Base-by-base conservation (phyloP, 176 grass and related monocot genomes). In the Rhynchospora tenuis region DNA sequence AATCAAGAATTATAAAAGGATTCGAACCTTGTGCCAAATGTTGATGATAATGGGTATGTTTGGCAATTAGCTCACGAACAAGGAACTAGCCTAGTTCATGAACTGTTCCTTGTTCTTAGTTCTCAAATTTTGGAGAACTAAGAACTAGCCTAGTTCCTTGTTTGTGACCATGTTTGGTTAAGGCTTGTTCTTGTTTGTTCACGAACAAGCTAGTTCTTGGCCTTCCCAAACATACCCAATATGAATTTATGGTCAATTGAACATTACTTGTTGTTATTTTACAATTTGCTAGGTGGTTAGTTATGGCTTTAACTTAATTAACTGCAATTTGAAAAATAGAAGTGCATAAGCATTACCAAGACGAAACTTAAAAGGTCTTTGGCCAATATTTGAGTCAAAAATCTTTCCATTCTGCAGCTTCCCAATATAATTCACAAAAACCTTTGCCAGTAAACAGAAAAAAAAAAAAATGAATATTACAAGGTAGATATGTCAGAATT, bases 371-470 rank as follows among this genome's bases (percentile, higher is more conserved):
- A 96, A 95, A 2, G 88, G 88, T 64, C 61, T 93, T 85, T 83
- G 28, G 58, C 91, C 82, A 79, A 84, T 85, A 50, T 89, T 99
- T 12, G 93, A 99, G 84, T 99, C 88, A 64, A 99, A 99, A 81
- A 92, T 89, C 8, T 54, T 99, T 85, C 97, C 97, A 85, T 89
- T 95, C 86, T 92, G 86, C 73, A 99, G 78, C 85, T 96, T 96
- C 73, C 93, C 97, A 82, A 92, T 89, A 82, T 99, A 99, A 50
- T 77, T 92, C 23, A 99, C 86, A 88, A 64, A 86, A 89, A 99
- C 93, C 93, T 99, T 73, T 19, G 83, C 4, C 72, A 43, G 33
- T 4, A 38, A 38, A 38, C 33, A 75, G n/a, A n/a, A n/a, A 1
- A 75, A 26, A 75, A 3, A 28, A 52, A 75, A 52, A 42, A 75